Evolutionary conservation across 1,139 yeast species (phyloP), one percentile per base, ranked within the genome.

Genomic region (Sugiyamaella neomexicana): DNA sequence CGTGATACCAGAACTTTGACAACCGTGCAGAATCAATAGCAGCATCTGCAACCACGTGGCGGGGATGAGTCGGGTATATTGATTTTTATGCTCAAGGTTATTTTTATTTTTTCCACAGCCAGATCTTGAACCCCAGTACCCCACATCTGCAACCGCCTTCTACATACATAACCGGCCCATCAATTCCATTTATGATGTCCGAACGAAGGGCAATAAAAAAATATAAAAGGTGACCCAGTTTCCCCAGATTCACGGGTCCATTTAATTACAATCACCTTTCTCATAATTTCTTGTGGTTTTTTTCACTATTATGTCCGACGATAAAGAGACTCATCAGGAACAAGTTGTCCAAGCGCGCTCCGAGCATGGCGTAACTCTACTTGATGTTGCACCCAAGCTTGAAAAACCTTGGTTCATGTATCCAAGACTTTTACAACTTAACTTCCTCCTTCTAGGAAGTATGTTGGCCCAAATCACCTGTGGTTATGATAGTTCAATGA

Each of bases 401-500:
- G 40, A 27, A 17, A 50, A 50, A 34, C 53, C 45, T 31, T 50
- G 53, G 53, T 27, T 50, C 44, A 31, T 43, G 38, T 44, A 44
- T 34, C 50, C 50, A 29, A 77, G 77, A 57, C 66, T 80, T 50
- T 55, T 70, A 6, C 55, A 58, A 27, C 70, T 80, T 57, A 74
- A 76, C 58, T 54, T 70, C 16, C 60, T 72, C 13, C 61, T 79
- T 8, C 65, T 77, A 23, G 62, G 75, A 37, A 69, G 75, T 38
- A 69, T 79, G 31, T 63, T 78, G 34, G 69, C 78, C 13, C 72
- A 80, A 8, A 76, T 81, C 36, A 75, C 74, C 58, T 73, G 72
- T 47, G 83, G 83, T 40, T 80, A 75, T 58, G 83, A 80, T 67
- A 80, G 81, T 53, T 75, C 80, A 1, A 66, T 79, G 68, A 65